Percentiles rank a stretch among this genome's conserved stretches.
Evolutionary conservation across 352 stramenopile genomes (phyloP).

Genomic region (Thalassiosira pacifica): DNA sequence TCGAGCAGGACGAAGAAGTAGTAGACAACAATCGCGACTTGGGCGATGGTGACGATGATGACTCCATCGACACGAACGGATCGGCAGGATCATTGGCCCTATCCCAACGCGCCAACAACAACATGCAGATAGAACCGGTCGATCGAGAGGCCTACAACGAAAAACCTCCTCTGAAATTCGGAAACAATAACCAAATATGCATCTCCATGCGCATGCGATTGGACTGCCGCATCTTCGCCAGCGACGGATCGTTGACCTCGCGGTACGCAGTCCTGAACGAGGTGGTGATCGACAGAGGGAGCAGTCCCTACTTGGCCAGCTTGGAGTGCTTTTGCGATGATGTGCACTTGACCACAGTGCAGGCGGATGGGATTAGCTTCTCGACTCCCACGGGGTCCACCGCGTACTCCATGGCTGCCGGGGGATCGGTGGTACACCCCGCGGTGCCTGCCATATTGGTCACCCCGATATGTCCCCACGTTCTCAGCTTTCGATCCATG

Average conservation of each 20-base stretch:
- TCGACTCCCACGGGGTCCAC: conserved; percentile 97
- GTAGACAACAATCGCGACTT: conserved; percentile 15
- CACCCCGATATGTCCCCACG: conserved; percentile 98
- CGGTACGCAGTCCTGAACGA: conserved; percentile 97
- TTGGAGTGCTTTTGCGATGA: conserved; percentile 98
- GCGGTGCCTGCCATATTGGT: conserved; percentile 97
- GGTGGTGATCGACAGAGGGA: conserved; percentile 96
- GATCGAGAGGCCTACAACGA: conserved; percentile 36
- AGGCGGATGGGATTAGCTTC: conserved; percentile 99
- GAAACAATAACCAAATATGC: conserved; percentile 76
- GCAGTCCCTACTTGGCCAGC: conserved; percentile 91
- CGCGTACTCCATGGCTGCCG: conserved; percentile 97
- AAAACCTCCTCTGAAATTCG: conserved; percentile 65
- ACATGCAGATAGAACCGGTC: conserved; percentile 51
- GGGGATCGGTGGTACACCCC: conserved; percentile 97
- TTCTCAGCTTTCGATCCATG: conserved; percentile 89
- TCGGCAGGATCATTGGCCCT: too few species aligned
- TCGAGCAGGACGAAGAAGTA: too few species aligned
- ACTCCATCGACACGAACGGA: conserved; percentile 23
- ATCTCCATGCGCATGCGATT: conserved; percentile 88
- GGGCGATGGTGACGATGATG: background rate
- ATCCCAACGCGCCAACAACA: conserved; percentile 51
- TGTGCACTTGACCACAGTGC: conserved; percentile 94
- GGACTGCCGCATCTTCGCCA: conserved; percentile 82
- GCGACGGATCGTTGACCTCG: conserved; percentile 73